Evolutionary conservation across 345 rosid genomes (phyloP).

Genomic region (Geranium rotundifolium): DNA sequence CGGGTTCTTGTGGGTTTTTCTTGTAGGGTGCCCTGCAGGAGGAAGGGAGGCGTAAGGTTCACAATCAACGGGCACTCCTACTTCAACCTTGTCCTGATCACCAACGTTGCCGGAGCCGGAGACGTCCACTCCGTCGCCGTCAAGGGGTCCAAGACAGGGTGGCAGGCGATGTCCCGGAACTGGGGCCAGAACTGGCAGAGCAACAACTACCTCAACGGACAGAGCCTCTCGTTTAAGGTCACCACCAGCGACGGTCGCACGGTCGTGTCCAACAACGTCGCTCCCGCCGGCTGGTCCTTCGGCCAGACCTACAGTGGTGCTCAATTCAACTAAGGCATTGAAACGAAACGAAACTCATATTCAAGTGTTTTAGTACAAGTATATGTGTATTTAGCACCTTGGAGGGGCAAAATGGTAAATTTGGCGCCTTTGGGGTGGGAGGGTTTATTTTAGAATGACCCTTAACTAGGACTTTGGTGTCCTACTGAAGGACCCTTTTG

Average conservation of each 20-base stretch:
- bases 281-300: constrained; percentile 13
- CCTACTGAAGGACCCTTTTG: background rate
- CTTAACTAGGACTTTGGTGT: background rate
- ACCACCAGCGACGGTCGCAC: constrained; percentile 15
- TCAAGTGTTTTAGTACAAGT: too few species aligned
- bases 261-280: constrained; percentile 11
- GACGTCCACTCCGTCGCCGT: background rate
- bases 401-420: background rate
- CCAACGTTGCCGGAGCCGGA: background rate
- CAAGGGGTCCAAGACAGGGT: background rate
- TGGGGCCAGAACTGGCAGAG: constrained; percentile 13
- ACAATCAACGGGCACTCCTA: background rate
- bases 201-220: constrained; percentile 13
- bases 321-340: background rate
- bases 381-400: background rate
- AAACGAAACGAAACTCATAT: background rate
- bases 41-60: background rate
- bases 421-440: background rate
- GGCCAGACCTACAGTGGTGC: constrained; percentile 15
- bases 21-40: background rate
- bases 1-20: too few species aligned
- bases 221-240: constrained; percentile 14
- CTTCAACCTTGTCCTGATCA: background rate
- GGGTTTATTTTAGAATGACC: background rate
- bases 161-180: background rate